Percentiles rank a stretch among this genome's conserved stretches.
Evolutionary conservation across 805 yeast genomes (phyloP).

Genomic region (Hanseniaspora meyeri): DNA sequence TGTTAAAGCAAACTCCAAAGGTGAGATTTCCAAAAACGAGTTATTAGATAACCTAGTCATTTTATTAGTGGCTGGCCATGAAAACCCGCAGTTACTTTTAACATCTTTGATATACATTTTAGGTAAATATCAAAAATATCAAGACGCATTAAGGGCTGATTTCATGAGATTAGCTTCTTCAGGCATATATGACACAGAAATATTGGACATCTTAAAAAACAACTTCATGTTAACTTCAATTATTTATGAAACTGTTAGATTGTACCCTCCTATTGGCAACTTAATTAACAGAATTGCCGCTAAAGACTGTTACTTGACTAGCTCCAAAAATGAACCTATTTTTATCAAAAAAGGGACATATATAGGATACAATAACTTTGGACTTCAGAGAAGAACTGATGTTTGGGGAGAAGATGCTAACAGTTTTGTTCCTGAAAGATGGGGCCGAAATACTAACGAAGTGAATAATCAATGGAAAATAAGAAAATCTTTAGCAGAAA

Average conservation of each 20-base stretch:
- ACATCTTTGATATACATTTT: slow-evolving; percentile 37
- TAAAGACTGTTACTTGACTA: slow-evolving; percentile 26
- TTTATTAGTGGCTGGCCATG: slow-evolving; percentile 50
- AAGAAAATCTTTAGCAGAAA: slow-evolving; percentile 34
- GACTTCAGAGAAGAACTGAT: slow-evolving; percentile 35
- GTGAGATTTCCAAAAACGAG: slow-evolving; percentile 34
- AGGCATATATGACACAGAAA: background rate
- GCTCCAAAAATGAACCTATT: slow-evolving; percentile 21
- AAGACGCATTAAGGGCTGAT: slow-evolving; percentile 24
- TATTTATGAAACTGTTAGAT: slow-evolving; percentile 37
- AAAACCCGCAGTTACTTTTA: slow-evolving; percentile 44
- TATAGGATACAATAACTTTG: slow-evolving; percentile 45
- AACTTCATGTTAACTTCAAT: background rate
- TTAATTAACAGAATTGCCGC: slow-evolving; percentile 37
- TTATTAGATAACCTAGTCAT: slow-evolving; percentile 44
- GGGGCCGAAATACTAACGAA: slow-evolving; percentile 36
- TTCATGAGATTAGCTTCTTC: slow-evolving; percentile 13
- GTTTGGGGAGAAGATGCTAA: slow-evolving; percentile 38
- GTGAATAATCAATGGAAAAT: slow-evolving; percentile 31
- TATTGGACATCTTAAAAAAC: background rate
- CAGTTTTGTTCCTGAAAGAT: slow-evolving; percentile 36
- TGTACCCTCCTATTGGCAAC: slow-evolving; percentile 46
- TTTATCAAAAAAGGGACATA: slow-evolving; percentile 39
- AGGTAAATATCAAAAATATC: slow-evolving; percentile 31
- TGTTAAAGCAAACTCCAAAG: slow-evolving; percentile 30